phyloP scores from a whole-genome alignment of 2,329 filamentous ascomycete species.

The Nigrospora oryzae region DNA sequence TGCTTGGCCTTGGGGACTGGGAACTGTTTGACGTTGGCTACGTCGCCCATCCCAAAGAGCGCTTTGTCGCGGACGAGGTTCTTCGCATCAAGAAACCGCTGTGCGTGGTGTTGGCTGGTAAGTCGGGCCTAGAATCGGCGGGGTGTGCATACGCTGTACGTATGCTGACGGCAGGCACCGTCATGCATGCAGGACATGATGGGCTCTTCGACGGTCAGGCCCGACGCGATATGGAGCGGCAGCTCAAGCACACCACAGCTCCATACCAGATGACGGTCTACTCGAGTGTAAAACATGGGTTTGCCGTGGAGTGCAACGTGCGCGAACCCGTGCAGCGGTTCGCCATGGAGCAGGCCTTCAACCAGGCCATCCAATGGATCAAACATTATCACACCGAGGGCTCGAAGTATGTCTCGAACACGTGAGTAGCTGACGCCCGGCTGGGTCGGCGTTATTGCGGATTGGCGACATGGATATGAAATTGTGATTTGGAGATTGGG shows the following conservation, averaged over 20 bases:
- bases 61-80: slow-evolving; percentile 36
- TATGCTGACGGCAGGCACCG: too few relatives aligned
- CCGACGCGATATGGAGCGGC: slow-evolving; percentile 52
- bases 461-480: too few relatives aligned
- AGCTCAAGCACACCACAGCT: slow-evolving; percentile 41
- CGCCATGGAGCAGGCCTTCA: slow-evolving; percentile 7
- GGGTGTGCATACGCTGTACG: too few relatives aligned
- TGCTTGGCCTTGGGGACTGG: slow-evolving; percentile 25
- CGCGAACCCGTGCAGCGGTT: slow-evolving; percentile 48
- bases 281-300: slow-evolving; percentile 62
- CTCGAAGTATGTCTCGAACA: background rate
- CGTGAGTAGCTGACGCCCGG: too few relatives aligned
- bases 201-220: slow-evolving; percentile 51
- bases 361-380: slow-evolving; percentile 31
- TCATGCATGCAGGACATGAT: slow-evolving; percentile 24
- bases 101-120: slow-evolving; percentile 38
- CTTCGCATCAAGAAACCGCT: slow-evolving; percentile 32
- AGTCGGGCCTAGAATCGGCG: background rate
- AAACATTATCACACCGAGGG: slow-evolving; percentile 20
- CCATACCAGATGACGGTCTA: slow-evolving; percentile 69
- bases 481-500: too few relatives aligned
- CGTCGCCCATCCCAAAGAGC: slow-evolving; percentile 35
- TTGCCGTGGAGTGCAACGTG: slow-evolving; percentile 57
- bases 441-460: too few relatives aligned
- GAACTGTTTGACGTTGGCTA: slow-evolving; percentile 37